Evolutionary conservation across 2,329 filamentous ascomycete genomes (phyloP).

Genomic region (Tolypocladium tropicale): DNA sequence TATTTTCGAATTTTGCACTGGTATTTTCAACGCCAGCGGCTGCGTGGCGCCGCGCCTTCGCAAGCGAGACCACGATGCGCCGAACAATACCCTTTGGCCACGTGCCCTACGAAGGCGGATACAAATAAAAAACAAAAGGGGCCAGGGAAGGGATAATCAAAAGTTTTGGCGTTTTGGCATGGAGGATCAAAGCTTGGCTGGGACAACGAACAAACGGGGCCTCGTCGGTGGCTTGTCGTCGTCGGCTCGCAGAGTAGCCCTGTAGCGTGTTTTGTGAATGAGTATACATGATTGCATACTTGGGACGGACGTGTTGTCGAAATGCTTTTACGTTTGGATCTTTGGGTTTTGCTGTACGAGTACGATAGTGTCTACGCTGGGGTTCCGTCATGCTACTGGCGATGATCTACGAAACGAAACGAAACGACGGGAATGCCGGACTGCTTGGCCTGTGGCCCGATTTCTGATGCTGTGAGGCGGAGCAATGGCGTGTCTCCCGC

Average conservation of each 20-base stretch:
- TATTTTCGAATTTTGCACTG: not conserved
- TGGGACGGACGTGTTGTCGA: not conserved
- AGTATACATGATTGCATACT: not conserved
- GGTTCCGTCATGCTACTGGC: not conserved
- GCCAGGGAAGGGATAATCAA: not conserved
- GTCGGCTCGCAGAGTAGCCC: not conserved
- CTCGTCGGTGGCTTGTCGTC: not conserved
- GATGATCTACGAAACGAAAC: not conserved
- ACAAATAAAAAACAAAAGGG: not conserved
- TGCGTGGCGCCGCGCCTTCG: not conserved
- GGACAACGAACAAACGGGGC: not conserved
- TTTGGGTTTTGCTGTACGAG: not conserved
- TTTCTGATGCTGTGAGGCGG: not conserved
- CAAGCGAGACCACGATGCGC: not conserved
- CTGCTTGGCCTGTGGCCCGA: not conserved
- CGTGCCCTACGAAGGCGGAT: not conserved
- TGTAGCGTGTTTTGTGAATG: conserved; percentile 1
- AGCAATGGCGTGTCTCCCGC: not conserved
- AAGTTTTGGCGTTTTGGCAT: conserved; percentile 1
- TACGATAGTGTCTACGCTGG: not conserved
- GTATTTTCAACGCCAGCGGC: not conserved
- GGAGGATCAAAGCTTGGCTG: not conserved
- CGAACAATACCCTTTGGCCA: not conserved
- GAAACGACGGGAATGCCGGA: not conserved
- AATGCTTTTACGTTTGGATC: not conserved